Evolutionary conservation across 768 basidiomycete genomes (phyloP).

Genomic region (Russula abietina): DNA sequence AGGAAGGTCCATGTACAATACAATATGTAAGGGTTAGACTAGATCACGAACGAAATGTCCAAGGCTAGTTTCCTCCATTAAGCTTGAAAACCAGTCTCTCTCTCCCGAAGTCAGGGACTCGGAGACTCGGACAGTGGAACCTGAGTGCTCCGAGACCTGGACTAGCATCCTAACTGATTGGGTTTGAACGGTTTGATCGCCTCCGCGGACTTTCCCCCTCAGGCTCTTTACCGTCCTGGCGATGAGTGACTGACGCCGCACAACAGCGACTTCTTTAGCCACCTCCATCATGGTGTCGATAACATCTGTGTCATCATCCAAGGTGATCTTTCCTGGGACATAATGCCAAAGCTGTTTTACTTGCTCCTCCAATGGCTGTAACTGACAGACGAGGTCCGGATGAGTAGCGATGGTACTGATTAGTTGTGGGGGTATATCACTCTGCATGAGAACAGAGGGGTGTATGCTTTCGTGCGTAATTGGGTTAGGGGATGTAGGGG

Average conservation of each 20-base stretch:
- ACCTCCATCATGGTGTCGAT: background rate
- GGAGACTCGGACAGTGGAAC: background rate
- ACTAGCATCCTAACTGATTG: background rate
- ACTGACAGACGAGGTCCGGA: slow-evolving; percentile 12
- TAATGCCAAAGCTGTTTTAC: slow-evolving; percentile 4
- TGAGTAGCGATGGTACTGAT: background rate
- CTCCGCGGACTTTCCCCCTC: background rate
- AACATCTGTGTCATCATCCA: background rate
- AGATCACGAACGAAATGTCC: background rate
- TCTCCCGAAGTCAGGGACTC: background rate
- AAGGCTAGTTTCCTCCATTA: slow-evolving; percentile 4
- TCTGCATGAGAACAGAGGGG: slow-evolving; percentile 17
- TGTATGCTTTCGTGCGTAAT: slow-evolving; percentile 18
- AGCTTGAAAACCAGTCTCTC: slow-evolving; percentile 2
- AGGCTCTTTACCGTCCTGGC: background rate
- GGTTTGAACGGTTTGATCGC: background rate
- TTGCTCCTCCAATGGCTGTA: slow-evolving; percentile 17
- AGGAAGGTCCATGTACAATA: too few species aligned
- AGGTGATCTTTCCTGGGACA: background rate
- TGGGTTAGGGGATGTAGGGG: slow-evolving; percentile 6
- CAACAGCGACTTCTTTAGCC: background rate
- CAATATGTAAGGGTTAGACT: background rate
- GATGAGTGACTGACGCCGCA: background rate
- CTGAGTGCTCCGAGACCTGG: background rate
- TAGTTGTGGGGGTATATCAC: slow-evolving; percentile 8